Evolutionary conservation across 225 moss, liverwort and hornwort genomes (phyloP), one percentile per base, ranked within the genome.

Genomic region (Lunularia cruciata): DNA sequence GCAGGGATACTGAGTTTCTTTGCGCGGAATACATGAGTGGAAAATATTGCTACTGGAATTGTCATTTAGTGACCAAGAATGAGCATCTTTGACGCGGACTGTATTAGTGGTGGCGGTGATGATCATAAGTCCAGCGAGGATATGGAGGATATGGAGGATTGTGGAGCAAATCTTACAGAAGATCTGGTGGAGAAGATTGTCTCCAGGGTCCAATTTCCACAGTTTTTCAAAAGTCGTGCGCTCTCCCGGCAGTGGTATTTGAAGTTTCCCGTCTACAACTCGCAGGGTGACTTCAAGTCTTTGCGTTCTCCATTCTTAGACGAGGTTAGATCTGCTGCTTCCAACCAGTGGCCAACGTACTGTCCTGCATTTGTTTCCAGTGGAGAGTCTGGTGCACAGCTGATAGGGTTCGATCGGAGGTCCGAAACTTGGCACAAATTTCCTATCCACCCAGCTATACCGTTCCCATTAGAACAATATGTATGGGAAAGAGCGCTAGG

Each of bases 181-280:
- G 43, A 64, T 40, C 6, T 64, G 63, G 5, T 64, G 5, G 45
- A 64, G 45, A 42, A 27, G 18, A 64, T 64, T 18, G 9, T 64
- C 26, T 23, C 40, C 8, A 43, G 15, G 13, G 26, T 46, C 2
- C 26, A 12, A 12, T 64, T 64, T 27, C 63, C 61, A 9, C 28
- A 23, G 8, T 43, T 46, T 28, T 43, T 43, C 37, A 64, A 64
- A 43, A 11, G 12, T 39, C 45, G 63, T 30, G 22, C 28, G 6
- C 27, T 43, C 5, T 64, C 63, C 20, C 20, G 20, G 46, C 25
- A 10, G 27, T 64, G 63, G 63, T 28, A 64, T 27, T 64, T 28
- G 15, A 64, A 64, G 25, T 43, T 64, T 26, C 45, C 48, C 6
- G 6, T 48, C 48, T 19, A 18, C n/a, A n/a, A n/a, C 20, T 48